These are phyloP conservation scores for Phytopythium vexans DNA, from an alignment of 352 stramenopile species.

Conservation along the genomic window DNA sequence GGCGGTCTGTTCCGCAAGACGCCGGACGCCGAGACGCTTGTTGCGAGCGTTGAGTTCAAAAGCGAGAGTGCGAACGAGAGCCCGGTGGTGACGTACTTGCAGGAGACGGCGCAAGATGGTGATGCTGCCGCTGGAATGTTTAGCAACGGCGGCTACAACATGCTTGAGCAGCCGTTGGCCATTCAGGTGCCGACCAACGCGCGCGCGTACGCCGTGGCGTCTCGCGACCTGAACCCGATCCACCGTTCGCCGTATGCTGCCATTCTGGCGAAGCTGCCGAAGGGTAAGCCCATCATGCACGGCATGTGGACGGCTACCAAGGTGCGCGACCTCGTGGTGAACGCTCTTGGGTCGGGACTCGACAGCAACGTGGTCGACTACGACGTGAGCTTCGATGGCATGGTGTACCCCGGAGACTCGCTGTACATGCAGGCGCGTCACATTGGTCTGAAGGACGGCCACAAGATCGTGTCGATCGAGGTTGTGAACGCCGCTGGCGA, in stretches of 20 bases:
- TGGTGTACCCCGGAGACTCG: constrained; percentile 84
- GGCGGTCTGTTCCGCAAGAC: constrained; percentile 42
- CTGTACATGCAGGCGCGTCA: constrained; percentile 79
- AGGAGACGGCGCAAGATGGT: constrained; percentile 20
- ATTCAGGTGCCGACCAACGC: constrained; percentile 66
- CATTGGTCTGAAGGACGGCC: constrained; percentile 53
- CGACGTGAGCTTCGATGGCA: constrained; percentile 81
- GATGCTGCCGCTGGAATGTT: constrained; percentile 26
- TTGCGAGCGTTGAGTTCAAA: constrained; percentile 29
- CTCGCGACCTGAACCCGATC: constrained; percentile 85
- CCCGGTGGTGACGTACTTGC: constrained; percentile 43
- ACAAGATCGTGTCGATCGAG: constrained; percentile 70
- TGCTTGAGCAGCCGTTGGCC: constrained; percentile 61
- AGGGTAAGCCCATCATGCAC: constrained; percentile 83
- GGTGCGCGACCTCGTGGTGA: constrained; percentile 61
- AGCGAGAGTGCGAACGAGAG: constrained; percentile 43
- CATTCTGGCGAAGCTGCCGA: constrained; percentile 67
- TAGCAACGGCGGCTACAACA: constrained; percentile 54
- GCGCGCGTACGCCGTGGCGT: constrained; percentile 72
- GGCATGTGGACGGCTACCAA: constrained; percentile 88
- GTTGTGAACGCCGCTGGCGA: constrained; percentile 73
- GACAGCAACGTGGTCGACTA: constrained; percentile 75
- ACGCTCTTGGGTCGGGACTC: constrained; percentile 40
- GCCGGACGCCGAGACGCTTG: constrained; percentile 25
- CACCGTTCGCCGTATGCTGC: constrained; percentile 77